A percentile compares a stretch with the other conserved stretches of the same genome.
Evolutionary conservation across 2,329 filamentous ascomycete genomes (phyloP).

Genomic region (Remersonia thermophila): DNA sequence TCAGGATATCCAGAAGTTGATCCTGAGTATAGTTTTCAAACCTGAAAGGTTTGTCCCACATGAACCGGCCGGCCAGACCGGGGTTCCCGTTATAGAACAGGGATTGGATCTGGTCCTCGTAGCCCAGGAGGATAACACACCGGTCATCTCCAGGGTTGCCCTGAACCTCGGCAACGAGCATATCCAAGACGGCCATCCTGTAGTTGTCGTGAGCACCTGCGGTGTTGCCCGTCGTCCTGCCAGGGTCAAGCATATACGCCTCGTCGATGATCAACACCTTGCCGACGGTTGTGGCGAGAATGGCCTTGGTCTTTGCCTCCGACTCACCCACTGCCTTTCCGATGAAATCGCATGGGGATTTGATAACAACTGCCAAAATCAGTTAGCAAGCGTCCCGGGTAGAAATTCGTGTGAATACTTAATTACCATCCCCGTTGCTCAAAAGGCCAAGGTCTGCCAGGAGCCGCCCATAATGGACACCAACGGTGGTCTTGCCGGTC

Average conservation of each 20-base stretch:
- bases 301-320: conserved; percentile 44
- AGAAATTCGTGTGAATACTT: too few species aligned
- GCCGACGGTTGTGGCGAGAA: conserved; percentile 40
- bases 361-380: conserved; percentile 39
- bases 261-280: conserved; percentile 56
- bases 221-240: conserved; percentile 12
- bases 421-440: conserved; percentile 42
- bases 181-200: conserved; percentile 46
- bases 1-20: conserved; percentile 39
- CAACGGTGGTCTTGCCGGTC: conserved; percentile 53
- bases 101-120: conserved; percentile 44
- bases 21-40: conserved; percentile 47
- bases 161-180: conserved; percentile 49
- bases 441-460: conserved; percentile 46
- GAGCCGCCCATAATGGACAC: conserved; percentile 49
- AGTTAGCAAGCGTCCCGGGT: too few species aligned
- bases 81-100: conserved; percentile 52
- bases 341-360: conserved; percentile 49
- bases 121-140: conserved; percentile 50
- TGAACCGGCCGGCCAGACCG: conserved; percentile 45
- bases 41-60: conserved; percentile 39
- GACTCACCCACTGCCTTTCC: conserved; percentile 41
- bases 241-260: conserved; percentile 39
- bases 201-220: conserved; percentile 26
- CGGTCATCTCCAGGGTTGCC: conserved; percentile 48